Conservation (phyloP, 345 rosid genomes). For the Eucalyptus cloeziana region DNA sequence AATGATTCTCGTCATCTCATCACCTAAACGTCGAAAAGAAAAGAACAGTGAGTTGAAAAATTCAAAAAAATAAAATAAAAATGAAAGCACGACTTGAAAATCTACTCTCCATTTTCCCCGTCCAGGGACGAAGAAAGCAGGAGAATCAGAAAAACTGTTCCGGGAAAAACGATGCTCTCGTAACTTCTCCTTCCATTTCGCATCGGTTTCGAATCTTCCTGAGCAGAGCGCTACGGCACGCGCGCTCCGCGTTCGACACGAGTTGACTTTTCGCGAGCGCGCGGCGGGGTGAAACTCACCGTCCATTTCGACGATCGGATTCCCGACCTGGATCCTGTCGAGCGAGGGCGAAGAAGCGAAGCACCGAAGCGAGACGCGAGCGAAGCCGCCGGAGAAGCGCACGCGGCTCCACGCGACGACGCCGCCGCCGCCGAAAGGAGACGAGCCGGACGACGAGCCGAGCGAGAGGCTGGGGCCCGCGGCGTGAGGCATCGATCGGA, state of each 20-base stretch:
- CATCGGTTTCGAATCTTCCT: background rate
- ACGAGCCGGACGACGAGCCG: background rate
- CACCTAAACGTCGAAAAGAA: slow-evolving; percentile 31
- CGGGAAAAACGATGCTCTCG: background rate
- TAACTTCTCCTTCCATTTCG: background rate
- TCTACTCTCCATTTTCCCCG: background rate
- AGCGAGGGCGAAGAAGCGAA: slow-evolving; percentile 11
- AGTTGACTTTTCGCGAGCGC: background rate
- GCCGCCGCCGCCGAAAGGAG: background rate
- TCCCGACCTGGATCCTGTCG: slow-evolving; percentile 21
- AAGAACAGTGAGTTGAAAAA: background rate
- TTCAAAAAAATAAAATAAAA: background rate
- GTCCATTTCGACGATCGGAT: slow-evolving; percentile 36
- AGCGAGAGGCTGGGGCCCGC: background rate
- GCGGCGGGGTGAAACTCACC: background rate
- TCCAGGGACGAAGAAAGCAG: background rate
- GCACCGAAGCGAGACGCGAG: slow-evolving; percentile 15
- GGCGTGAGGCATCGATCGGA: background rate
- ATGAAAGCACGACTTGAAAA: background rate
- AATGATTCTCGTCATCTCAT: slow-evolving; percentile 93
- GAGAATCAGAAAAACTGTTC: background rate
- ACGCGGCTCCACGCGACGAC: background rate
- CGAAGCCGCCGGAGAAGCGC: background rate
- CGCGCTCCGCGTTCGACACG: background rate
- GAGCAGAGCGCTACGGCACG: background rate